phyloP scores from a whole-genome alignment of 768 basidiomycete genomes.

The Calvatia gigantea region DNA sequence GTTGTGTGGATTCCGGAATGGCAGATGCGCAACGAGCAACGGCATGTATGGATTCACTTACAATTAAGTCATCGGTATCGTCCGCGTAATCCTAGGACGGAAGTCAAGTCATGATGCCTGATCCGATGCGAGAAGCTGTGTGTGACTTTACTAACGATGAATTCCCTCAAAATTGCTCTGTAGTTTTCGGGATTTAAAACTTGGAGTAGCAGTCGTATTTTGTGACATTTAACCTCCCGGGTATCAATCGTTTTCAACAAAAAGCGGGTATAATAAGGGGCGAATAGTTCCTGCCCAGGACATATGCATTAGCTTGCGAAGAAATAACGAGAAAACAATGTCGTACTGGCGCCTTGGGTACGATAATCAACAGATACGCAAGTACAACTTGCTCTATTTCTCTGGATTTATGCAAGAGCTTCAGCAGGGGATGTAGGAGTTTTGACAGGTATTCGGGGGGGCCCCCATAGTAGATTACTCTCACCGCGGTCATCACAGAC shows the following conservation, averaged over 20 bases:
- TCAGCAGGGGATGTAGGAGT: conserved; percentile 69
- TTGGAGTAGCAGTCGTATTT: conserved; percentile 70
- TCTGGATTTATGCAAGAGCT: conserved; percentile 63
- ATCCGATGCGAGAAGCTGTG: no score
- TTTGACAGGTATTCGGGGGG: conserved; percentile 52
- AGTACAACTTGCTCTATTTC: conserved; percentile 77
- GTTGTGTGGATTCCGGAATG: conserved; percentile 64
- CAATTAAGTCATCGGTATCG: conserved; percentile 70
- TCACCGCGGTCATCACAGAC: conserved; percentile 79
- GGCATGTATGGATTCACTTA: conserved; percentile 69
- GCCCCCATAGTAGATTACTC: conserved; percentile 71
- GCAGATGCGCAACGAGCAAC: conserved; percentile 72
- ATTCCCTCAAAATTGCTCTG: conserved; percentile 71
- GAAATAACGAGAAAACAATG: not conserved
- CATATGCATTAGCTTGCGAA: not conserved
- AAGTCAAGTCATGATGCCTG: not conserved
- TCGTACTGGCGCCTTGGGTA: conserved; percentile 63
- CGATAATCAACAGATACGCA: conserved; percentile 65
- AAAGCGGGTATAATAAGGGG: conserved; percentile 61
- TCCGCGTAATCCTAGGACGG: conserved; percentile 69
- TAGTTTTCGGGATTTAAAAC: conserved; percentile 67
- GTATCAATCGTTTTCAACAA: conserved; percentile 68
- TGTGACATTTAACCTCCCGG: conserved; percentile 62
- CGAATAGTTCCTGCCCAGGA: conserved; percentile 53
- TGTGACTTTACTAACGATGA: conserved; percentile 60